Evolutionary conservation across 2,329 filamentous ascomycete species (phyloP), one percentile per base, ranked within the genome.

Genomic region (Hypoxylon sp.): DNA sequence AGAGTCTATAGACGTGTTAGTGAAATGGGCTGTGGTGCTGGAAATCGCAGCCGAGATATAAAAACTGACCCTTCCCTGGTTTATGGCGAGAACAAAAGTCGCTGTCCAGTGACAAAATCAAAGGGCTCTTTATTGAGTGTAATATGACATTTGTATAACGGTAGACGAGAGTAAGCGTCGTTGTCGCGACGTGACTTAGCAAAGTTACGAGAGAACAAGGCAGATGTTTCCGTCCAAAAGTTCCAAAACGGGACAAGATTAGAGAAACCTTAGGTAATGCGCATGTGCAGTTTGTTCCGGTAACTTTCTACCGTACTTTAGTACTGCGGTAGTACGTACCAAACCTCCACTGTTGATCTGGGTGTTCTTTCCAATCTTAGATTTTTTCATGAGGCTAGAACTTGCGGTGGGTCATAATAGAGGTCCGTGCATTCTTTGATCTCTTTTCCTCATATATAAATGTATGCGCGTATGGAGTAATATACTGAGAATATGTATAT

Each of bases 261-360:
- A 61, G 55, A 52, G 39, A 47, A 44, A 37, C 50, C 62, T 65
- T 65, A 65, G 33, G 55, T 65, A 65, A 65, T 60, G 33, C 26
- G 5, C 39, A 44, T 44, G 8, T 44, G 39, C 39, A 22, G 26
- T 60, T 52, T 19, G 48, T 14, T 24, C 47, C 29, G 29, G 29
- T 31, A 31, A 31, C 29, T 9, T 31, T 31, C 29, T 1, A 44
- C n/a, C n/a, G n/a, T n/a, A n/a, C 42, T 13, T 5, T 37, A 37
- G 14, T 14, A 14, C 13, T 14, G 13, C 2, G 35, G 17, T 11
- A 24, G 53, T 57, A 46, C 53, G 53, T 57, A 57, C 29, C 54
- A 42, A 48, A 48, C 48, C 33, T 33, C 42, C 37, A 47, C 22
- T 47, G 42, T 58, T 55, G 52, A 55, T 55, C 35, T 26, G 19